Percentiles rank a stretch among this genome's conserved stretches.
Conservation (phyloP, 345 rosid genomes). For the Eucalyptus marginata region DNA sequence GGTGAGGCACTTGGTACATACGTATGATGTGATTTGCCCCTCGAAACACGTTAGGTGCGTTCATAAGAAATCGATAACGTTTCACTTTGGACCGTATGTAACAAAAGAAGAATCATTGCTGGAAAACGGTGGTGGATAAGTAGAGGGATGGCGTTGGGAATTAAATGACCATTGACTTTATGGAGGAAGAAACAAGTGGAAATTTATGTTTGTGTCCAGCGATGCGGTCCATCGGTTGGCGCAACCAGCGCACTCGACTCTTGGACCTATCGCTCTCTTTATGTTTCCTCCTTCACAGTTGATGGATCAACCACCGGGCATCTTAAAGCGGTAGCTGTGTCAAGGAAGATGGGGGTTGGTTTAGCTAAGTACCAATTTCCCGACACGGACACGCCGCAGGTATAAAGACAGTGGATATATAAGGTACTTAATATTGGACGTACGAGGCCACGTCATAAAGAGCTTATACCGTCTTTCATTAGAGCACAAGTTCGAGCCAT, state of each 20-base stretch:
- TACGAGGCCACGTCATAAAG: neutral
- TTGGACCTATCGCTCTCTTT: neutral
- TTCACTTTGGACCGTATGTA: neutral
- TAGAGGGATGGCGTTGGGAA: neutral
- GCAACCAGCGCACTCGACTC: neutral
- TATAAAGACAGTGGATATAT: rapidly evolving
- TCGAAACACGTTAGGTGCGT: neutral
- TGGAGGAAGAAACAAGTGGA: neutral
- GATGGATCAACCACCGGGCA: neutral
- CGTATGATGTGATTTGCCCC: neutral
- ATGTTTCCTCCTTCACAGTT: neutral
- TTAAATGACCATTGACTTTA: neutral
- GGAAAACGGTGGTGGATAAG: neutral
- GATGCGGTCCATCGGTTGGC: neutral
- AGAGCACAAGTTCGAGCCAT: neutral
- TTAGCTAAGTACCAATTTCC: neutral
- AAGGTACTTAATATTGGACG: neutral
- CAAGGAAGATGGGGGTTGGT: neutral
- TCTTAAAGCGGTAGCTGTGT: neutral
- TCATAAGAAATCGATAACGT: neutral
- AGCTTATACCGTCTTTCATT: neutral
- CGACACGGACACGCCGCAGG: neutral
- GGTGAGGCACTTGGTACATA: neutral
- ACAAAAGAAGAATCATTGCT: neutral
- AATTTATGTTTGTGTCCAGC: neutral